Evolutionary conservation across 768 basidiomycete species (phyloP).

Genomic region (Boletales sp.): DNA sequence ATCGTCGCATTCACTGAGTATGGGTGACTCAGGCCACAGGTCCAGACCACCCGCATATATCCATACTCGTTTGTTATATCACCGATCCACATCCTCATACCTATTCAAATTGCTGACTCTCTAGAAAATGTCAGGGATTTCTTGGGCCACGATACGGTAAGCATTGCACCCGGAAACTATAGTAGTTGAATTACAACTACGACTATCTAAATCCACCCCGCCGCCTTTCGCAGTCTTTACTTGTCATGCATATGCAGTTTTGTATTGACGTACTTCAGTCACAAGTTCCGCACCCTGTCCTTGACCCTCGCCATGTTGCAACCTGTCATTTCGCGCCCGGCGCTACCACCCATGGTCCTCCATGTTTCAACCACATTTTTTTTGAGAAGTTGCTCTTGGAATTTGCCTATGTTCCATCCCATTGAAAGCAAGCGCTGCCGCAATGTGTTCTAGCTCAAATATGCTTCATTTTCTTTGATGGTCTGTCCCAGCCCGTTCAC

Average conservation of each 20-base stretch:
- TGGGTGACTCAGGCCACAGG: background rate
- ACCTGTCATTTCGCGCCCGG: background rate
- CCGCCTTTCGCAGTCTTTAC: background rate
- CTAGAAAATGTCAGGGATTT: background rate
- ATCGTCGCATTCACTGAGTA: conserved; percentile 3
- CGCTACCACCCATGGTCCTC: background rate
- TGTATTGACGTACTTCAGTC: background rate
- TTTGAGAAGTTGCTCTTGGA: too few species aligned
- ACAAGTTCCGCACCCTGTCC: background rate
- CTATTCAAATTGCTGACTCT: background rate
- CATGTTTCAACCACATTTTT: too few species aligned
- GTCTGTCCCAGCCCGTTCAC: too few species aligned
- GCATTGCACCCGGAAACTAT: background rate
- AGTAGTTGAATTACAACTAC: background rate
- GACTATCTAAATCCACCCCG: background rate
- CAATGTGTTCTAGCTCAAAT: too few species aligned
- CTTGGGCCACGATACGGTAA: conserved; percentile 1
- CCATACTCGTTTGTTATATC: background rate
- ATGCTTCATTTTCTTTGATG: too few species aligned
- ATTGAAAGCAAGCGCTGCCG: too few species aligned
- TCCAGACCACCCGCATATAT: conserved; percentile 1
- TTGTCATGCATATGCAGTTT: background rate
- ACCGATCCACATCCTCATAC: background rate
- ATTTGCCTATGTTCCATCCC: too few species aligned
- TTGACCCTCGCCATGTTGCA: background rate